phyloP scores from a whole-genome alignment of 495 filamentous ascomycete species.

The Aspergillus egyptiacus region DNA sequence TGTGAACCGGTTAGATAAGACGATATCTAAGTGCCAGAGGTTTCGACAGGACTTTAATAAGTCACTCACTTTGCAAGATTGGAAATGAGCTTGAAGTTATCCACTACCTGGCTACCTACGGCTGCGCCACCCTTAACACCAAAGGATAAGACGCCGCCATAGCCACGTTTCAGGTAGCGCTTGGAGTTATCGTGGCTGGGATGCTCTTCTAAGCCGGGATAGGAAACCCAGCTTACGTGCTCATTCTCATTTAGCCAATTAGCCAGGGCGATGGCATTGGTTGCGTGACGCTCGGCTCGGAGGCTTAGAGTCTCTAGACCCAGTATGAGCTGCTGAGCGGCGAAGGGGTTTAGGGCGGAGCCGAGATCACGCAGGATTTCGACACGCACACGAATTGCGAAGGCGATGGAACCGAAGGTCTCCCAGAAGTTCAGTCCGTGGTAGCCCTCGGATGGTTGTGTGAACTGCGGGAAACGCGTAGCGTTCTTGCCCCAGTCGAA shows the following conservation, averaged over 20 bases:
- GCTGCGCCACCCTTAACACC: conserved; percentile 83
- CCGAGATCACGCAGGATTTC: conserved; percentile 90
- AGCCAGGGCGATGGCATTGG: conserved; percentile 77
- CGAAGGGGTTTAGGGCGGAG: conserved; percentile 82
- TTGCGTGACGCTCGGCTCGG: conserved; percentile 79
- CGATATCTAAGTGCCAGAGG: no score
- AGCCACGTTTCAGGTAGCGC: conserved; percentile 84
- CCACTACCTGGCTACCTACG: conserved; percentile 81
- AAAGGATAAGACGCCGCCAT: conserved; percentile 87
- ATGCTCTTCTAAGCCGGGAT: conserved; percentile 83
- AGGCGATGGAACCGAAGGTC: conserved; percentile 81
- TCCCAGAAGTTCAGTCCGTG: conserved; percentile 98
- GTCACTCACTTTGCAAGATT: conserved; percentile 70
- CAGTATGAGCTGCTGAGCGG: conserved; percentile 85
- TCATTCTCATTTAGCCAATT: conserved; percentile 78
- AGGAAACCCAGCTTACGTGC: conserved; percentile 89
- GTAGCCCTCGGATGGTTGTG: conserved; percentile 87
- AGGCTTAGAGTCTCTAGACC: conserved; percentile 88
- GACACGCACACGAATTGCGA: conserved; percentile 73
- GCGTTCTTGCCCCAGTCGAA: conserved; percentile 94
- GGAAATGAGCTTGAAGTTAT: conserved; percentile 90
- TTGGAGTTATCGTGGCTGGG: conserved; percentile 74
- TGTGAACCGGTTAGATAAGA: conserved; percentile 20
- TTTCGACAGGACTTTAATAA: no score
- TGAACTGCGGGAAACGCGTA: conserved; percentile 87